These are phyloP conservation scores for Alternaria solani DNA, from an alignment of 2,329 filamentous ascomycete species.

Conservation along the genomic window DNA sequence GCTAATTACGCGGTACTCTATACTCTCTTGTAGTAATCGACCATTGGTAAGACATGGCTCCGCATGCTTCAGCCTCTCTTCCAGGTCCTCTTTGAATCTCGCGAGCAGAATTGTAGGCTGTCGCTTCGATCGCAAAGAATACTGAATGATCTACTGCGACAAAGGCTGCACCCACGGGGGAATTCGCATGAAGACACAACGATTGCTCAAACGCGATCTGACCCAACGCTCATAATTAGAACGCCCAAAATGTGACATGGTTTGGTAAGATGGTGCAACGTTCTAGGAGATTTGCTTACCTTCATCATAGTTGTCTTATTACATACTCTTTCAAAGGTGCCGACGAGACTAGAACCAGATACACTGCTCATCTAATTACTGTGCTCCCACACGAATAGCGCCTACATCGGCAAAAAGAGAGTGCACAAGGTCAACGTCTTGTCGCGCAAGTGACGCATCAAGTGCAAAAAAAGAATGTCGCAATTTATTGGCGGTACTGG, in stretches of 20 bases:
- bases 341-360: no score
- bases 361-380: not conserved
- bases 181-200: not conserved
- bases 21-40: not conserved
- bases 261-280: not conserved
- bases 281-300: not conserved
- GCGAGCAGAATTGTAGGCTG: no score
- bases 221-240: not conserved
- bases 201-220: not conserved
- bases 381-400: not conserved
- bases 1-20: not conserved
- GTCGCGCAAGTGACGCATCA: not conserved
- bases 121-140: not conserved
- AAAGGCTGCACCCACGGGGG: not conserved
- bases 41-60: not conserved
- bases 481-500: slow-evolving; percentile 42
- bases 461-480: slow-evolving; percentile 29
- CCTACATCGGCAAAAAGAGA: not conserved
- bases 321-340: no score
- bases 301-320: no score
- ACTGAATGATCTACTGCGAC: not conserved
- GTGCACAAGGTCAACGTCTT: not conserved
- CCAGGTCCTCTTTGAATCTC: not conserved
- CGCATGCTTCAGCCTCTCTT: not conserved
- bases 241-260: not conserved